A percentile compares a stretch with the other conserved stretches of the same genome.
phyloP scores from a whole-genome alignment of 1,284 basidiomycete genomes.

The Cutaneotrichosporon sp. region DNA sequence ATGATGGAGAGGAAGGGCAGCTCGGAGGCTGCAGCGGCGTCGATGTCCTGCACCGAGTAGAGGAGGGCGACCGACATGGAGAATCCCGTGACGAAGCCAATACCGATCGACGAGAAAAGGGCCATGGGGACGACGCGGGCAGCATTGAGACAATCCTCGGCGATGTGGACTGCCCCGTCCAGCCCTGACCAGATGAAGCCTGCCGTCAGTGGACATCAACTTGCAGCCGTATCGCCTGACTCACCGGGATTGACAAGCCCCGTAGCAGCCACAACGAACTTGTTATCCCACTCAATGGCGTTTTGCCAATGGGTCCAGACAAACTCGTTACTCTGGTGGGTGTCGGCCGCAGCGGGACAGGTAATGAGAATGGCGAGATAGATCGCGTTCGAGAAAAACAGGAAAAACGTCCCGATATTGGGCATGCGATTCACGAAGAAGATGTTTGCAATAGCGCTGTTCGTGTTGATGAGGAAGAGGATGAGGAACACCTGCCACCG shows the following conservation, averaged over 20 bases:
- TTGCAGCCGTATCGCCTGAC: neutral
- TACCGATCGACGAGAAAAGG: conserved; percentile 6
- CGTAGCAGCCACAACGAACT: conserved; percentile 16
- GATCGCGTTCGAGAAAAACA: conserved; percentile 9
- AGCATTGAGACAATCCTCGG: conserved; percentile 13
- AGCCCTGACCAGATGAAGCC: conserved; percentile 14
- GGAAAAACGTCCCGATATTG: conserved; percentile 17
- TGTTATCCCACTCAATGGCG: conserved; percentile 9
- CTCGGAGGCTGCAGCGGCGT: conserved; percentile 6
- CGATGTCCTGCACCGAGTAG: conserved; percentile 14
- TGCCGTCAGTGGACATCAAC: too few species aligned
- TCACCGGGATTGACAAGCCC: conserved; percentile 18
- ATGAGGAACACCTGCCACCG: conserved; percentile 24
- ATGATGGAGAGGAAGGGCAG: conserved; percentile 18
- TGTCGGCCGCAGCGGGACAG: conserved; percentile 3
- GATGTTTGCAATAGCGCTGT: conserved; percentile 18
- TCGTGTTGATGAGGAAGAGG: conserved; percentile 14
- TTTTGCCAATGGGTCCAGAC: conserved; percentile 13
- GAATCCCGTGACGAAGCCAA: conserved; percentile 13
- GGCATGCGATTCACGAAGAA: conserved; percentile 10
- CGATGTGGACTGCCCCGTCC: conserved; percentile 16
- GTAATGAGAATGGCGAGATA: conserved; percentile 22
- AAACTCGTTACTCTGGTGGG: conserved; percentile 8
- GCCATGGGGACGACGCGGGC: conserved; percentile 12
- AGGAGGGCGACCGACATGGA: conserved; percentile 10